Evolutionary conservation across 75 land plant species (phyloP), one percentile per base, ranked within the genome.

Genomic region (Pinus albicaulis): DNA sequence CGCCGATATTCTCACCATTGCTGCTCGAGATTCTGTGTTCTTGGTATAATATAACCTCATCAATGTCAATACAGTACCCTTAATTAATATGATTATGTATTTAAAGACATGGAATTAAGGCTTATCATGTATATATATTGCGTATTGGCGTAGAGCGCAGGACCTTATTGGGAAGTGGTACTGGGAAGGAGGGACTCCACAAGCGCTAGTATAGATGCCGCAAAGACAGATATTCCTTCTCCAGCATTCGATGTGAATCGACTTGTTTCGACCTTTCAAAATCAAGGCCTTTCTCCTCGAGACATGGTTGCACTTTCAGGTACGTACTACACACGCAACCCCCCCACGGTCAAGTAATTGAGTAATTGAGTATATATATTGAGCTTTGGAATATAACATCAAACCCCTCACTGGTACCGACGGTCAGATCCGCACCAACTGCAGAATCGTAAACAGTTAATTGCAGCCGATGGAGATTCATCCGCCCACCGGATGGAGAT

Each of bases 301-400:
- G 96, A 93, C 64, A 80, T 89, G 1, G 88, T 91, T 24, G 53
- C 88, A 14, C 84, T 93, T 58, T 91, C 96, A 79, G 95, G 92
- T 89, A 41, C 5, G 0, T 31, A 31, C 31, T 31, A 31, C 31
- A 31, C 31, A 31, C 31, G 87, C 2, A 82, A 81, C 24, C 92
- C 92, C 3, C 73, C 85, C 13, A 87, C 85, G n/a, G n/a, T n/a
- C n/a, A n/a, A n/a, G n/a, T n/a, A n/a, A n/a, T n/a, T n/a, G n/a
- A n/a, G n/a, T n/a, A n/a, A n/a, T n/a, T n/a, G n/a, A n/a, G n/a
- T n/a, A n/a, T n/a, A n/a, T n/a, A n/a, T n/a, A n/a, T n/a, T n/a
- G n/a, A n/a, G n/a, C n/a, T n/a, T n/a, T n/a, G n/a, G n/a, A n/a
- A n/a, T n/a, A n/a, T 34, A 90, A 74, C 62, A 82, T 90, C 2